Conservation (phyloP, 495 filamentous ascomycete species). For the Penicillium steckii region DNA sequence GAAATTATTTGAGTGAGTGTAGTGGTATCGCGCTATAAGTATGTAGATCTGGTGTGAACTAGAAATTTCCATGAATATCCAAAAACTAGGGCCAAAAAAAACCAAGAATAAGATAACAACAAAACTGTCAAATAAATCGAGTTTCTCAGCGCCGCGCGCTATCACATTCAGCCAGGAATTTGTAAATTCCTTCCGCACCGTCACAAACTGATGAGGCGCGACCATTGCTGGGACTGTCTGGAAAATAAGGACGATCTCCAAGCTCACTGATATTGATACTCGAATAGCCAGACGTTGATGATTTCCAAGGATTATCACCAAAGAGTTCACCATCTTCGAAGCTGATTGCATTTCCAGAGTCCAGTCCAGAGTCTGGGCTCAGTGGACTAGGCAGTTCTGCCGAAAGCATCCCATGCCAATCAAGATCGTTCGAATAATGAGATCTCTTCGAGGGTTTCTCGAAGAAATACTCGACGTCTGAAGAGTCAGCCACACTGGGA, state of each 20-base stretch:
- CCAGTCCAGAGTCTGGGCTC: constrained; percentile 21
- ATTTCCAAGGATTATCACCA: constrained; percentile 49
- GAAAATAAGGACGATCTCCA: constrained; percentile 43
- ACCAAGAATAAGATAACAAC: constrained; percentile 6
- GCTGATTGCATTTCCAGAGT: constrained; percentile 33
- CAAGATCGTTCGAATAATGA: constrained; percentile 35
- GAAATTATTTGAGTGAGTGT: constrained; percentile 21
- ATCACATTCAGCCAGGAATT: constrained; percentile 86
- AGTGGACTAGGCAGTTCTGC: constrained; percentile 28
- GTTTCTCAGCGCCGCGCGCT: constrained; percentile 36
- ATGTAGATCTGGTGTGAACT: constrained; percentile 4
- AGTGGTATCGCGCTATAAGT: constrained; percentile 27
- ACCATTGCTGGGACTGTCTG: constrained; percentile 32
- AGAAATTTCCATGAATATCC: constrained; percentile 6
- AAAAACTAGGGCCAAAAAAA: constrained; percentile 3
- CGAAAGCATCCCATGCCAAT: constrained; percentile 60
- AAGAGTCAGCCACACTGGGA: constrained; percentile 49
- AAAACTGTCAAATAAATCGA: not conserved
- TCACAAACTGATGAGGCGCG: constrained; percentile 61
- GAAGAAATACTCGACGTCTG: constrained; percentile 35
- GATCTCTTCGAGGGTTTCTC: constrained; percentile 23
- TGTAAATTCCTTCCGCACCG: constrained; percentile 81
- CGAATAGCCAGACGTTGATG: constrained; percentile 49
- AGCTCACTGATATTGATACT: constrained; percentile 55
- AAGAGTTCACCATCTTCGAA: constrained; percentile 49